These are phyloP conservation scores for Taxillus chinensis DNA, from an alignment of 164 flowering plant species.

Conservation along the genomic window DNA sequence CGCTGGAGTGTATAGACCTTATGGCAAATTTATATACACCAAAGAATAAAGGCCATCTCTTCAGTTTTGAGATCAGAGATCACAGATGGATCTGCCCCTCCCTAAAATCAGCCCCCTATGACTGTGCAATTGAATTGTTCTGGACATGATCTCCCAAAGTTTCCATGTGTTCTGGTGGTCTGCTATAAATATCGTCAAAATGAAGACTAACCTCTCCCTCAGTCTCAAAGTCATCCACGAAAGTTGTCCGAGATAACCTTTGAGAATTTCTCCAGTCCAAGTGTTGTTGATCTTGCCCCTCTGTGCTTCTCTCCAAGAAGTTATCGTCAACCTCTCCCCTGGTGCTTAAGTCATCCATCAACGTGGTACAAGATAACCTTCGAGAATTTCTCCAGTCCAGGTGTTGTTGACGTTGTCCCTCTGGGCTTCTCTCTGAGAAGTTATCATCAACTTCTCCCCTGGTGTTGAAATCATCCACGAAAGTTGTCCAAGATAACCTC, in stretches of 20 bases:
- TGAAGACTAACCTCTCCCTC: slow-evolving; percentile 52
- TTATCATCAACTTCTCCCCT: slow-evolving; percentile 24
- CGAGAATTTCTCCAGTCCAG: slow-evolving; percentile 6
- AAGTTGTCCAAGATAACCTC: slow-evolving; percentile 30
- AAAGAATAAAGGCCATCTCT: slow-evolving; percentile 21
- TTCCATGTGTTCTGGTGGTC: slow-evolving; percentile 22
- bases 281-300: no score
- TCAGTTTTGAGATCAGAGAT: background rate
- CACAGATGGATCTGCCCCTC: background rate
- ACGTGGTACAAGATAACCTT: slow-evolving; percentile 28
- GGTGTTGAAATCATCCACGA: slow-evolving; percentile 36
- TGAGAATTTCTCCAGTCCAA: no score
- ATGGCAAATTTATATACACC: slow-evolving; percentile 28
- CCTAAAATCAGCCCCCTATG: no score
- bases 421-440: no score
- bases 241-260: slow-evolving; percentile 30
- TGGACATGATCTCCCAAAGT: slow-evolving; percentile 4
- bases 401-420: no score
- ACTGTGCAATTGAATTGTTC: no score
- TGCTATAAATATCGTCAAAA: slow-evolving; percentile 60
- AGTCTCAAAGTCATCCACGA: slow-evolving; percentile 35
- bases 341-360: slow-evolving; percentile 37
- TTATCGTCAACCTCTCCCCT: slow-evolving; percentile 39
- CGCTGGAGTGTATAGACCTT: slow-evolving; percentile 6
- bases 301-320: no score